phyloP scores from a whole-genome alignment of 306 rosid genomes.

The Cucurbita pepo region DNA sequence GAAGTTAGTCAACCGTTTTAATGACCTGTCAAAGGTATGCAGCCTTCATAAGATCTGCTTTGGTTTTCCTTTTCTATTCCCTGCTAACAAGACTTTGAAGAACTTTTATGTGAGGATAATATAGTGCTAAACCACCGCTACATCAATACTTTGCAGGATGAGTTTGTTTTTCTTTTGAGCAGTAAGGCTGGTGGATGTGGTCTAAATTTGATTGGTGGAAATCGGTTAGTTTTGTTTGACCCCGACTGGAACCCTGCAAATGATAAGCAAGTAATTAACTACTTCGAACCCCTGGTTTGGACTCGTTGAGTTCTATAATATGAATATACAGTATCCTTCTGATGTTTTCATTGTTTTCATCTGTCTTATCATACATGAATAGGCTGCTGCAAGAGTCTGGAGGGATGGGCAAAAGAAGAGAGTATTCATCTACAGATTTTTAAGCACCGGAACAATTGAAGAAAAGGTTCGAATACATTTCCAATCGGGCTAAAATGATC shows the following conservation, averaged over 20 bases:
- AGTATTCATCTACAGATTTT: slow-evolving; percentile 79
- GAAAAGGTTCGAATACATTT: slow-evolving; percentile 57
- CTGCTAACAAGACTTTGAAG: too few relatives aligned
- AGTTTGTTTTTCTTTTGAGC: slow-evolving; percentile 86
- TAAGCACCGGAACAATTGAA: slow-evolving; percentile 89
- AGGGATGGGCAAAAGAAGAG: slow-evolving; percentile 98
- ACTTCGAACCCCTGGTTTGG: neutral
- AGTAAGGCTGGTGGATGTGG: slow-evolving; percentile 99
- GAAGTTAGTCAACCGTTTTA: slow-evolving; percentile 77
- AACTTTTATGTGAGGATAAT: too few relatives aligned
- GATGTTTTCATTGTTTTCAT: slow-evolving; percentile 10
- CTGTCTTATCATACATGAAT: slow-evolving; percentile 9
- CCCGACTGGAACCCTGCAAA: slow-evolving; percentile 99
- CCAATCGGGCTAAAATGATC: slow-evolving; percentile 8
- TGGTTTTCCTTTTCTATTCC: neutral
- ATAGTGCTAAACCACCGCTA: too few relatives aligned
- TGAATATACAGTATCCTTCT: slow-evolving; percentile 3
- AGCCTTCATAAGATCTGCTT: neutral
- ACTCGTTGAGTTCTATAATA: neutral
- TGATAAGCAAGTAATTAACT: slow-evolving; percentile 71
- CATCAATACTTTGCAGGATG: slow-evolving; percentile 42
- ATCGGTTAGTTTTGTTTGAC: slow-evolving; percentile 83
- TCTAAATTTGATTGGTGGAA: slow-evolving; percentile 95
- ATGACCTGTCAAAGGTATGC: slow-evolving; percentile 58
- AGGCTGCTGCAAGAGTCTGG: slow-evolving; percentile 99